Conservation (phyloP, 2,329 filamentous ascomycete genomes). For the Arthroderma sp. region DNA sequence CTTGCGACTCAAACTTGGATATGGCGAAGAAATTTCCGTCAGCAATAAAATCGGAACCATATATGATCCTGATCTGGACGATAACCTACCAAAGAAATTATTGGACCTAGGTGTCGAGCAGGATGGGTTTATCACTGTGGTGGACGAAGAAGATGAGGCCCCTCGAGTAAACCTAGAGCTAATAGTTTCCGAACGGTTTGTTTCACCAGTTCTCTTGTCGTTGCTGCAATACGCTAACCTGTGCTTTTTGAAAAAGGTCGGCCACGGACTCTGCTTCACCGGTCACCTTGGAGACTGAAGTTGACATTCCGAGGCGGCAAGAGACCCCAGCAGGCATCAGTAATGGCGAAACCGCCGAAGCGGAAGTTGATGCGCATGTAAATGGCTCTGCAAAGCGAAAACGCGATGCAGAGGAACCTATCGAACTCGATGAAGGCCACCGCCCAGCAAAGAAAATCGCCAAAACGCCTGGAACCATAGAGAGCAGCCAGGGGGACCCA, state of each 20-base stretch:
- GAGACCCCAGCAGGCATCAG: slow-evolving; percentile 17
- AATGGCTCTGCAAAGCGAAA: slow-evolving; percentile 30
- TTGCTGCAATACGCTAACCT: too few species aligned
- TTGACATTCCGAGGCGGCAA: slow-evolving; percentile 37
- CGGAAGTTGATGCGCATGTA: slow-evolving; percentile 15
- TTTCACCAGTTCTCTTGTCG: neutral
- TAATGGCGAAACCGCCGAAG: slow-evolving; percentile 5
- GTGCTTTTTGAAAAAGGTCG: slow-evolving; percentile 5
- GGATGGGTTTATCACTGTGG: slow-evolving; percentile 67
- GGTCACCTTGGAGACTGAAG: slow-evolving; percentile 25
- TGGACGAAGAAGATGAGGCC: slow-evolving; percentile 58
- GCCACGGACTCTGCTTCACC: slow-evolving; percentile 25
- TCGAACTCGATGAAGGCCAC: slow-evolving; percentile 19
- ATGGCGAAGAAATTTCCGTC: slow-evolving; percentile 68
- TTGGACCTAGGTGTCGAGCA: slow-evolving; percentile 60
- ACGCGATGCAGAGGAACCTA: slow-evolving; percentile 32
- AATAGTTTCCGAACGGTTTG: slow-evolving; percentile 28
- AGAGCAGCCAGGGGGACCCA: slow-evolving; percentile 27
- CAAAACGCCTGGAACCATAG: slow-evolving; percentile 21
- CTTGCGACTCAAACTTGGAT: slow-evolving; percentile 57
- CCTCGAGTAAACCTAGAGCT: slow-evolving; percentile 71
- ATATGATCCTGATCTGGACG: slow-evolving; percentile 79
- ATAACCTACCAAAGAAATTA: slow-evolving; percentile 71
- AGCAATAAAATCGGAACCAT: slow-evolving; percentile 63
- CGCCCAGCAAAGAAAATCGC: slow-evolving; percentile 31